A percentile compares a stretch with the other conserved stretches of the same genome.
phyloP scores from a whole-genome alignment of 2,329 filamentous ascomycete genomes.

The Colletotrichum gloeosporioides region DNA sequence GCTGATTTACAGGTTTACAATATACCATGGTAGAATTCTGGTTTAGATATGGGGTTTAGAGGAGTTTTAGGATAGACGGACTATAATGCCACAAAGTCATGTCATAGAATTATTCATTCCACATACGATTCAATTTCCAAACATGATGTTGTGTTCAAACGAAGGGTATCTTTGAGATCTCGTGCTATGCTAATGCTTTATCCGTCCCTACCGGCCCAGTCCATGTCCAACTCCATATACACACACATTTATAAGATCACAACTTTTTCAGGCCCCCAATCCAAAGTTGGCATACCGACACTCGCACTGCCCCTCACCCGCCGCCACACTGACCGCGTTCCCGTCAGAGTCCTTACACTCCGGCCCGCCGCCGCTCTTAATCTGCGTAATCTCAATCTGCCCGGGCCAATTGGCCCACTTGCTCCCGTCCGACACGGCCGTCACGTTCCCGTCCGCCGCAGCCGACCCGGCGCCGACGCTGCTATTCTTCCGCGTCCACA shows the following conservation, averaged over 20 bases:
- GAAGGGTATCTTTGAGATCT: not conserved
- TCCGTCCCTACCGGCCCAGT: not conserved
- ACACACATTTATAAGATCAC: not conserved
- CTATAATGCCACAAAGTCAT: not conserved
- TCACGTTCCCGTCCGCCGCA: conserved; percentile 17
- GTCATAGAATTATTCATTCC: not conserved
- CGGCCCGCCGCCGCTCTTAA: conserved; percentile 54
- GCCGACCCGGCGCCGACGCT: not conserved
- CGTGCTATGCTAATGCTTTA: not conserved
- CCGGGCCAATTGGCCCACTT: conserved; percentile 59
- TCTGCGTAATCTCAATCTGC: conserved; percentile 60
- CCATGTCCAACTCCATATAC: not conserved
- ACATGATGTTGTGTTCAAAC: not conserved
- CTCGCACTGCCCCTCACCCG: conserved; percentile 38
- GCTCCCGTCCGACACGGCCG: conserved; percentile 21
- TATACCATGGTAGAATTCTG: not conserved
- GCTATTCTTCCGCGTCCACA: conserved; percentile 59
- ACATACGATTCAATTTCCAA: no score
- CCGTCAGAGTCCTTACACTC: conserved; percentile 53
- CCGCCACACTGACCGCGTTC: conserved; percentile 40
- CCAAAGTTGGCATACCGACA: conserved; percentile 44
- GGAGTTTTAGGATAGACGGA: not conserved
- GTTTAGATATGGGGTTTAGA: not conserved
- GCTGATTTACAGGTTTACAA: not conserved
- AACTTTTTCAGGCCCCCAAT: not conserved